phyloP scores from a whole-genome alignment of 1,284 basidiomycete species.

The Limonomyces culmigenus region DNA sequence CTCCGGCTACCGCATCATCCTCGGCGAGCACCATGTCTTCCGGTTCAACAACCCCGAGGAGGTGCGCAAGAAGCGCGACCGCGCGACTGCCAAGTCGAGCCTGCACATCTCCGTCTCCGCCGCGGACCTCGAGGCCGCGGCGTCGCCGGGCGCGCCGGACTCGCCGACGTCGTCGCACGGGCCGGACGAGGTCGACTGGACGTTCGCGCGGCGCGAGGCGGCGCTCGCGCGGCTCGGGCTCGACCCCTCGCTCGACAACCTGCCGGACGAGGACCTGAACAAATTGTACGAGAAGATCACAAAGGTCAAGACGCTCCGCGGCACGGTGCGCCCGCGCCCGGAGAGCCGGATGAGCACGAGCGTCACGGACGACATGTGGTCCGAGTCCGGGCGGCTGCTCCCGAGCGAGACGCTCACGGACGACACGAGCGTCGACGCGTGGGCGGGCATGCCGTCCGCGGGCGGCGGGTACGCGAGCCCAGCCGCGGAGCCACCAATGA shows the following conservation, averaged over 20 bases:
- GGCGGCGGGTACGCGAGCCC: conserved; percentile 16
- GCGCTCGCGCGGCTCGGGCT: conserved; percentile 70
- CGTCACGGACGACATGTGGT: conserved; percentile 74
- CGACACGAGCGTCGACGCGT: conserved; percentile 65
- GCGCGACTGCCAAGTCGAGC: conserved; percentile 52
- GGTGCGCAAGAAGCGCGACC: conserved; percentile 78
- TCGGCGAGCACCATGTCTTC: conserved; percentile 96
- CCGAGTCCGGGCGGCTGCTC: conserved; percentile 58
- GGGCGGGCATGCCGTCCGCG: conserved; percentile 27
- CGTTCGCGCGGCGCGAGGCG: conserved; percentile 82
- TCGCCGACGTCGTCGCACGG: conserved; percentile 56
- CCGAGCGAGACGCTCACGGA: conserved; percentile 66
- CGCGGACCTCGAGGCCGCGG: conserved; percentile 36
- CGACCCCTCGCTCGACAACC: conserved; percentile 75
- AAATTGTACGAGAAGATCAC: conserved; percentile 86
- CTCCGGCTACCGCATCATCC: conserved; percentile 90
- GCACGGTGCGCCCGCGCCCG: conserved; percentile 55
- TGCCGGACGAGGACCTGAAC: conserved; percentile 87
- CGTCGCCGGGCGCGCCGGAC: conserved; percentile 47
- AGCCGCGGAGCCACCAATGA: conserved; percentile 37
- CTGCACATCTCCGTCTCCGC: conserved; percentile 48
- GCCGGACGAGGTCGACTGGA: conserved; percentile 78
- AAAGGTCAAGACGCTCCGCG: conserved; percentile 80
- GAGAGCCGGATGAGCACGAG: conserved; percentile 59
- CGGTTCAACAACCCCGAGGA: conserved; percentile 94